Conservation (phyloP, 1,284 basidiomycete genomes). For the Singerocomus inundabilis region DNA sequence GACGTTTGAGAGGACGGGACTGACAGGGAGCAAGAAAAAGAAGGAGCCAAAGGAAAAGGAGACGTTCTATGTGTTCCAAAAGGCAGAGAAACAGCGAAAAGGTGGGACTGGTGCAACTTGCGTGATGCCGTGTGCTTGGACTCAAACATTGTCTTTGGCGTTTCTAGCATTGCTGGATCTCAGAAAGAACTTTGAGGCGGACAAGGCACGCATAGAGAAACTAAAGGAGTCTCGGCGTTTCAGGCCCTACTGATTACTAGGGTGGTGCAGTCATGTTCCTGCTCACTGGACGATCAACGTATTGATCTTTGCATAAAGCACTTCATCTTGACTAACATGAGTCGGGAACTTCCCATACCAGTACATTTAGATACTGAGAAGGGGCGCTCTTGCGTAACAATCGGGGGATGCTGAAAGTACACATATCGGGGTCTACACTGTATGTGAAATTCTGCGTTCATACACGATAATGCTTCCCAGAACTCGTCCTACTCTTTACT, state of each 20-base stretch:
- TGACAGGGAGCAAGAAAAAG: constrained; percentile 52
- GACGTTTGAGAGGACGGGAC: constrained; percentile 61
- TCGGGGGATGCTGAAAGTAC: too few relatives aligned
- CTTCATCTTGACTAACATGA: background rate
- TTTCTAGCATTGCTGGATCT: constrained; percentile 57
- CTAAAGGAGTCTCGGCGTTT: constrained; percentile 76
- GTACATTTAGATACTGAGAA: background rate
- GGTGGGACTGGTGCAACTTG: constrained; percentile 47
- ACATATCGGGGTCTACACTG: background rate
- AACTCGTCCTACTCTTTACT: background rate
- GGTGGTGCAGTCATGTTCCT: background rate
- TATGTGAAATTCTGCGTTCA: background rate
- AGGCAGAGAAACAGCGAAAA: constrained; percentile 81
- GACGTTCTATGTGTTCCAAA: constrained; percentile 86
- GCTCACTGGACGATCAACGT: background rate
- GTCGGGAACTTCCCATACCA: background rate
- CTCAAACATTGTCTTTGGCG: constrained; percentile 6
- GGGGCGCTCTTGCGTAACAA: too few relatives aligned
- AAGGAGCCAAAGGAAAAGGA: constrained; percentile 72
- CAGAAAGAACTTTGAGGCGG: constrained; percentile 79
- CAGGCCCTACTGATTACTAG: constrained; percentile 69
- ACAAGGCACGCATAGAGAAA: constrained; percentile 84
- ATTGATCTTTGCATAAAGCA: background rate
- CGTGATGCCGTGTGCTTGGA: background rate
- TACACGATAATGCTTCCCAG: background rate